These are phyloP conservation scores for Elongisporangium prolatum DNA, from an alignment of 352 stramenopile species.

Conservation along the genomic window DNA sequence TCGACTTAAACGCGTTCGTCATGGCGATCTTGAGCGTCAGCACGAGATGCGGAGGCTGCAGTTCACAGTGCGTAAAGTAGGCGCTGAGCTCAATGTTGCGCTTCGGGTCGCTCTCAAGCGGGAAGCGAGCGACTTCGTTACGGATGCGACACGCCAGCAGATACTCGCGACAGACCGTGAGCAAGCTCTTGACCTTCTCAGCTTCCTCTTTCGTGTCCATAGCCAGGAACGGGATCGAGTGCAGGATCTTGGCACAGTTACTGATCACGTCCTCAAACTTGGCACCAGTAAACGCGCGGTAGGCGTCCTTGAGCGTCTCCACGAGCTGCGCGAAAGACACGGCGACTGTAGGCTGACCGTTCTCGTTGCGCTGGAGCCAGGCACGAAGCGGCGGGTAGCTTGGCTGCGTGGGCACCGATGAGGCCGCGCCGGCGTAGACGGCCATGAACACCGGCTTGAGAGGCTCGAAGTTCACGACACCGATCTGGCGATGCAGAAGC, in stretches of 20 bases:
- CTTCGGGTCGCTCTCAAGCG: conserved; percentile 68
- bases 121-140: conserved; percentile 62
- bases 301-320: conserved; percentile 92
- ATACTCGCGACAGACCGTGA: conserved; percentile 97
- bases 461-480: conserved; percentile 96
- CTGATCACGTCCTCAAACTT: conserved; percentile 98
- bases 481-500: conserved; percentile 98
- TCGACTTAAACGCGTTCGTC: conserved; percentile 98
- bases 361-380: conserved; percentile 86
- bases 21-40: conserved; percentile 99
- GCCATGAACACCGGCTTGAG: conserved; percentile 90
- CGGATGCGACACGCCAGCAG: conserved; percentile 97
- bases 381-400: conserved; percentile 67
- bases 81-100: conserved; percentile 96
- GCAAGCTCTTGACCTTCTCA: conserved; percentile 92
- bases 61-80: conserved; percentile 99
- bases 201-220: conserved; percentile 92
- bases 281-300: conserved; percentile 95
- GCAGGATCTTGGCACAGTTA: conserved; percentile 91
- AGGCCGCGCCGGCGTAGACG: conserved; percentile 73
- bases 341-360: conserved; percentile 83
- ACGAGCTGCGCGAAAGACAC: conserved; percentile 90
- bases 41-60: conserved; percentile 97
- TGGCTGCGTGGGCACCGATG: conserved; percentile 83
- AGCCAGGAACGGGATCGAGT: conserved; percentile 94